Evolutionary conservation across 768 basidiomycete species (phyloP).

Genomic region (Hericium erinaceus): DNA sequence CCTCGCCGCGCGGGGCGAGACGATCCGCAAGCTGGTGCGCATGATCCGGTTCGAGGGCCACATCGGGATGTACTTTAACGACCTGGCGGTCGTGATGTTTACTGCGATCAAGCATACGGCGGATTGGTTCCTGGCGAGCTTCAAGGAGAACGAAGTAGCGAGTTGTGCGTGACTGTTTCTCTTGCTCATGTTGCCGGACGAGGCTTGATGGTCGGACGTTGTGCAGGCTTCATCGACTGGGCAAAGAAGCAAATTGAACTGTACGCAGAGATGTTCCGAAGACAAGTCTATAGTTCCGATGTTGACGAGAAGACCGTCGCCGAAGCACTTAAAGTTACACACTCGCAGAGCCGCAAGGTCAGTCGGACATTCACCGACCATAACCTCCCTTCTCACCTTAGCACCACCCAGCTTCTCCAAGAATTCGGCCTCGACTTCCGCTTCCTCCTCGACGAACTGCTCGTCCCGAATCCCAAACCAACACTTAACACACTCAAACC

Average conservation of each 20-base stretch:
- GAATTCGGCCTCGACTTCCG: conserved; percentile 94
- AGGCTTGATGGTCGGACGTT: conserved; percentile 1
- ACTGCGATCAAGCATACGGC: conserved; percentile 95
- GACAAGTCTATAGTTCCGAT: conserved; percentile 85
- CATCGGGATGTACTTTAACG: conserved; percentile 75
- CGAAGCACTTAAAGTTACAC: conserved; percentile 71
- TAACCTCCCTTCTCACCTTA: not conserved
- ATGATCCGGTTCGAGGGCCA: conserved; percentile 89
- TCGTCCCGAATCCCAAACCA: conserved; percentile 33
- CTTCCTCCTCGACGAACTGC: conserved; percentile 74
- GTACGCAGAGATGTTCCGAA: conserved; percentile 79
- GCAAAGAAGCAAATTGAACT: conserved; percentile 76
- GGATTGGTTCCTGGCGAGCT: conserved; percentile 95
- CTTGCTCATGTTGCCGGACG: not conserved
- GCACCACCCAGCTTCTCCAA: conserved; percentile 55
- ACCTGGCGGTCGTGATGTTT: conserved; percentile 83
- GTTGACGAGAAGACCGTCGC: conserved; percentile 61
- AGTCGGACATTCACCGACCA: conserved; percentile 8
- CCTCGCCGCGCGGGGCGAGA: conserved; percentile 63
- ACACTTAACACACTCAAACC: not conserved
- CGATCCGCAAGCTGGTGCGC: conserved; percentile 70
- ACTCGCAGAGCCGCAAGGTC: conserved; percentile 79
- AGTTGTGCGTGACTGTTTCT: conserved; percentile 51
- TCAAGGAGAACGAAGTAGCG: conserved; percentile 90
- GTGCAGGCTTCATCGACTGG: conserved; percentile 88